These are phyloP conservation scores for Entomortierella parvispora DNA, from an alignment of 192 early-diverging fungal genomes.

Conservation along the genomic window DNA sequence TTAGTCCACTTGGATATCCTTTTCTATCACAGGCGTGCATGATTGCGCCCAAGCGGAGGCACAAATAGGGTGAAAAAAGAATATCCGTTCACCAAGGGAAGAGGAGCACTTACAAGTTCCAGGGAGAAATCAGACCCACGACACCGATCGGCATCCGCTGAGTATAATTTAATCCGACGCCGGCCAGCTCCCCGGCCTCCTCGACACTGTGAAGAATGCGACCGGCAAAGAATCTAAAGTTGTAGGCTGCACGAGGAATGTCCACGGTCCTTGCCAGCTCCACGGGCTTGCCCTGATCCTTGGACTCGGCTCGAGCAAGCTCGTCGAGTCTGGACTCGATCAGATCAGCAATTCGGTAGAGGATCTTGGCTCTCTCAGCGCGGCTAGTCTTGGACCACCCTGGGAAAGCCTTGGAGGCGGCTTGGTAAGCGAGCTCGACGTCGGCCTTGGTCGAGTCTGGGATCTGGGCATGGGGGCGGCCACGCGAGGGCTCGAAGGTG, in stretches of 20 bases:
- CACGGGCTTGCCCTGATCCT: constrained; percentile 80
- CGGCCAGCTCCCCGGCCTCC: constrained; percentile 59
- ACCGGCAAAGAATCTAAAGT: constrained; percentile 79
- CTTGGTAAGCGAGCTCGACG: constrained; percentile 67
- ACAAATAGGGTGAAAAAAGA: not conserved
- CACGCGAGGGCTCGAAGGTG: constrained; percentile 67
- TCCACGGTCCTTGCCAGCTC: constrained; percentile 65
- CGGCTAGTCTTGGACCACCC: constrained; percentile 66
- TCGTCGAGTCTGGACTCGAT: constrained; percentile 62
- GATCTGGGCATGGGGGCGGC: constrained; percentile 55
- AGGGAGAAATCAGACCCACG: constrained; percentile 76
- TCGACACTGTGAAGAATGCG: constrained; percentile 59
- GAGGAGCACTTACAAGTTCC: constrained; percentile 68
- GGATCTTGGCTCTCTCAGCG: constrained; percentile 57
- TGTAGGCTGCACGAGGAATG: constrained; percentile 68
- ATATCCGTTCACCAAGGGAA: no score
- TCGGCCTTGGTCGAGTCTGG: constrained; percentile 67
- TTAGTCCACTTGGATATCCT: constrained; percentile 18
- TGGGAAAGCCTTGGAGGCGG: constrained; percentile 69
- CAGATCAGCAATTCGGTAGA: constrained; percentile 65
- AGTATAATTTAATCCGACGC: constrained; percentile 59
- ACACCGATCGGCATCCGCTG: constrained; percentile 69
- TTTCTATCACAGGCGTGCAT: not conserved
- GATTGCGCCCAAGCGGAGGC: not conserved
- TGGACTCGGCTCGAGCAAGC: constrained; percentile 71